Evolutionary conservation across 805 yeast genomes (phyloP), one percentile per base, ranked within the genome.

Genomic region (Ogataea saltuana): DNA sequence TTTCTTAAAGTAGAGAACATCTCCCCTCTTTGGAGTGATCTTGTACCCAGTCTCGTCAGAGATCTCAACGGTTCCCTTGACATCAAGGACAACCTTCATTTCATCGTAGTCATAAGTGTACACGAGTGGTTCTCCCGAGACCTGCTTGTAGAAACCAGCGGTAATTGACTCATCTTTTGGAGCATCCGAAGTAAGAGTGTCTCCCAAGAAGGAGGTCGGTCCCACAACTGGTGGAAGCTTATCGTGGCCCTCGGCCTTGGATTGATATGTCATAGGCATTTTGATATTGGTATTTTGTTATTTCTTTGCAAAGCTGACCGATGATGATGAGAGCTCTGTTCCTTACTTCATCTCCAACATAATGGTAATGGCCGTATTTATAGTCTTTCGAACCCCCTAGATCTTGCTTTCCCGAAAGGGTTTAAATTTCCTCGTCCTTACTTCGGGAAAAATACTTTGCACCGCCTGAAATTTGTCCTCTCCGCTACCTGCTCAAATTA

Each of bases 101-200:
- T 80, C 88, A 58, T 81, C 85, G 65, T 80, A 76, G 52, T 65
- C 61, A 67, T 81, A 81, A 41, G 69, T 67, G 75, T 79, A 81
- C 12, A 76, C 83, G 59, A 82, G 74, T 40, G 83, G 79, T 56
- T 76, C 80, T 43, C 87, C 87, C 45, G 69, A 64, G 58, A 78
- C 82, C 67, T 81, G 86, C 58, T 70, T 74, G 73, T 71, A 83
- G 69, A 83, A 81, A 40, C 88, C 88, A 56, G 83, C 69, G n/a
- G 81, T 64, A 49, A 82, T 77, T 58, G 77, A 78, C 54, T 77
- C 61, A 30, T 76, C 85, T 39, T 69, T 64, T 46, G 76, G 78
- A 35, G 79, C 76, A 18, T 75, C 78, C 16, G 82, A 74, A 30
- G 78, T 70, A 65, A 75, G 71, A 46, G 70, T 67, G 58, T 82